phyloP scores from a whole-genome alignment of 2,329 filamentous ascomycete genomes.

The Fusarium scirpi region DNA sequence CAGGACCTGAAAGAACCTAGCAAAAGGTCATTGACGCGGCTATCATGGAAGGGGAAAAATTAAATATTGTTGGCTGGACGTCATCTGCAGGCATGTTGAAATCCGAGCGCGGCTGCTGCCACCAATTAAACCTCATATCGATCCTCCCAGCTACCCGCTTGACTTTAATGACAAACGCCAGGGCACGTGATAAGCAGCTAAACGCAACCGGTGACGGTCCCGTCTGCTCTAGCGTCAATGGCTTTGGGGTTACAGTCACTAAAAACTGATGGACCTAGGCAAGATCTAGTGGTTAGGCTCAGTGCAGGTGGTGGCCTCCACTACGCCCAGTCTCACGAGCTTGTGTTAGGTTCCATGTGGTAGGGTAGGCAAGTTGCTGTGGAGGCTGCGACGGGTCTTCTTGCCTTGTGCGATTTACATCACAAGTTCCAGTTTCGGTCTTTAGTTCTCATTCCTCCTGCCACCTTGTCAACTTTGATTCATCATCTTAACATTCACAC shows the following conservation, averaged over 20 bases:
- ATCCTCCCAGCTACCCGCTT: constrained; percentile 1
- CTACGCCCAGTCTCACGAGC: constrained; percentile 31
- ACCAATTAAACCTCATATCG: constrained; percentile 22
- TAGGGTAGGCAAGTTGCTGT: constrained; percentile 24
- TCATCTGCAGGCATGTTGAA: constrained; percentile 24
- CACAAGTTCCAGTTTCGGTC: constrained; percentile 34
- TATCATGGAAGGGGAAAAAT: constrained; percentile 9
- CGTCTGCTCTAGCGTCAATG: constrained; percentile 2
- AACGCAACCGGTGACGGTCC: background rate
- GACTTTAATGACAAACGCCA: constrained; percentile 34
- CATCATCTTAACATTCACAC: background rate
- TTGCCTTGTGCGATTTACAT: constrained; percentile 42
- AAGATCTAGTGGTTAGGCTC: constrained; percentile 3
- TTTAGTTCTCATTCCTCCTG: constrained; percentile 15
- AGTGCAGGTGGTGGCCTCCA: constrained; percentile 1
- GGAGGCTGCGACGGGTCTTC: constrained; percentile 31
- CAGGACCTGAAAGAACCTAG: background rate
- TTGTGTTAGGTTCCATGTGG: constrained; percentile 14
- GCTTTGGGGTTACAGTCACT: constrained; percentile 19
- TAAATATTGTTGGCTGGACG: constrained; percentile 18
- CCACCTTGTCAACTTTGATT: background rate
- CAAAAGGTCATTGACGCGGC: constrained; percentile 3
- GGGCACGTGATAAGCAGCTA: constrained; percentile 38
- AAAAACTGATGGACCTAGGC: constrained; percentile 22
- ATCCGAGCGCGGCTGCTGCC: constrained; percentile 29